Conservation (phyloP, 441 rosid species). For the Rhodomyrtus psidioides region DNA sequence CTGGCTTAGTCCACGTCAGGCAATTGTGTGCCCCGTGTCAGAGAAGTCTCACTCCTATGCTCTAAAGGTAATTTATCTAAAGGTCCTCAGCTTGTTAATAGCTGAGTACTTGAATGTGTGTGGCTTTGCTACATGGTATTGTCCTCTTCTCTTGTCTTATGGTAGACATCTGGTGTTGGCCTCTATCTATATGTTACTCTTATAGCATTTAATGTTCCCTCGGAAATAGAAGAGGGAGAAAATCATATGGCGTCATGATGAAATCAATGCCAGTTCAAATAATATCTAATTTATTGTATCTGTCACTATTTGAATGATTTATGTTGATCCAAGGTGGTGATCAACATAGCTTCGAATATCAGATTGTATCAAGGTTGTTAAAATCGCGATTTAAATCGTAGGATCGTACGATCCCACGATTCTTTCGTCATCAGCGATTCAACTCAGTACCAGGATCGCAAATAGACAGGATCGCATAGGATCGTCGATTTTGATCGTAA, state of each 20-base stretch:
- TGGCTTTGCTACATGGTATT: not conserved
- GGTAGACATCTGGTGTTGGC: not conserved
- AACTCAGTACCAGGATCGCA: too few relatives aligned
- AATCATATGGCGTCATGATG: not conserved
- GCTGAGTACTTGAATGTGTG: not conserved
- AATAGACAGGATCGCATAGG: too few relatives aligned
- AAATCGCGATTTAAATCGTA: too few relatives aligned
- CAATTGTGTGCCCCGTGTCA: constrained; percentile 96
- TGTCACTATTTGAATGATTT: not conserved
- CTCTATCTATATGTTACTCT: not conserved
- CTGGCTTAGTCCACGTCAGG: constrained; percentile 99
- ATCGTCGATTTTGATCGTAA: too few relatives aligned
- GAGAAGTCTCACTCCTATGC: constrained; percentile 81
- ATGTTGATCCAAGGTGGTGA: not conserved
- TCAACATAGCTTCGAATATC: not conserved
- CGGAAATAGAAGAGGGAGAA: not conserved
- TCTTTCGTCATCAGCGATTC: too few relatives aligned
- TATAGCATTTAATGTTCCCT: not conserved
- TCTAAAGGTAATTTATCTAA: constrained; percentile 36
- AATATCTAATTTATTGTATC: not conserved
- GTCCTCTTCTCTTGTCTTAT: not conserved
- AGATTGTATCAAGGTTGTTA: not conserved
- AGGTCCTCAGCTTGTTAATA: not conserved
- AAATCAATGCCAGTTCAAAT: not conserved
- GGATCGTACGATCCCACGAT: too few relatives aligned